phyloP scores from a whole-genome alignment of 805 yeast species.

The Candida coleopterorum region DNA sequence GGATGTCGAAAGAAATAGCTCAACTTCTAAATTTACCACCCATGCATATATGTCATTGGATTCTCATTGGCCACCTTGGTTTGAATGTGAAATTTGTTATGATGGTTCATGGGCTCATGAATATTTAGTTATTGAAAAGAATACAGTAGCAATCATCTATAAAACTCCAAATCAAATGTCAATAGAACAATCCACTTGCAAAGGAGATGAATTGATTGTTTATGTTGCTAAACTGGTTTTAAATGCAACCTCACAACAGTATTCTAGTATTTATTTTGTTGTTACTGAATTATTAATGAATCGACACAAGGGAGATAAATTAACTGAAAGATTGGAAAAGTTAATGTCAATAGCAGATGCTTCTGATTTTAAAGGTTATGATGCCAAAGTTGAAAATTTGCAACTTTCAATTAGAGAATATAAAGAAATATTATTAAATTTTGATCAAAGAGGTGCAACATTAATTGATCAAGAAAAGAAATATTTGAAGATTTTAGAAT shows the following conservation, averaged over 20 bases:
- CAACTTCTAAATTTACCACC: slow-evolving; percentile 41
- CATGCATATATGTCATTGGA: slow-evolving; percentile 51
- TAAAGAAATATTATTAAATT: slow-evolving; percentile 33
- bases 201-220: slow-evolving; percentile 26
- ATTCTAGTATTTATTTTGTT: slow-evolving; percentile 30
- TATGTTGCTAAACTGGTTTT: slow-evolving; percentile 35
- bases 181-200: slow-evolving; percentile 19
- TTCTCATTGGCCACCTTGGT: slow-evolving; percentile 82
- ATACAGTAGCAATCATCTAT: slow-evolving; percentile 39
- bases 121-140: slow-evolving; percentile 31
- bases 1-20: slow-evolving; percentile 14
- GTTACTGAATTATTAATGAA: slow-evolving; percentile 32
- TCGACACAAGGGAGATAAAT: slow-evolving; percentile 21
- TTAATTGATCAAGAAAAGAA: slow-evolving; percentile 17
- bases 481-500: slow-evolving; percentile 19
- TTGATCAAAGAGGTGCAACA: slow-evolving; percentile 29
- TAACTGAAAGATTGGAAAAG: slow-evolving; percentile 37
- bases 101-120: slow-evolving; percentile 34
- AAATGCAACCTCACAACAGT: slow-evolving; percentile 35
- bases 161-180: slow-evolving; percentile 51
- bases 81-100: slow-evolving; percentile 64
- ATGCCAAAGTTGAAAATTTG: slow-evolving; percentile 22
- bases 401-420: slow-evolving; percentile 27
- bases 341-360: slow-evolving; percentile 32
- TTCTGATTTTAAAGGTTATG: slow-evolving; percentile 32